Evolutionary conservation across 208 protist genomes (phyloP).

Genomic region (Acanthamoeba polyphaga): DNA sequence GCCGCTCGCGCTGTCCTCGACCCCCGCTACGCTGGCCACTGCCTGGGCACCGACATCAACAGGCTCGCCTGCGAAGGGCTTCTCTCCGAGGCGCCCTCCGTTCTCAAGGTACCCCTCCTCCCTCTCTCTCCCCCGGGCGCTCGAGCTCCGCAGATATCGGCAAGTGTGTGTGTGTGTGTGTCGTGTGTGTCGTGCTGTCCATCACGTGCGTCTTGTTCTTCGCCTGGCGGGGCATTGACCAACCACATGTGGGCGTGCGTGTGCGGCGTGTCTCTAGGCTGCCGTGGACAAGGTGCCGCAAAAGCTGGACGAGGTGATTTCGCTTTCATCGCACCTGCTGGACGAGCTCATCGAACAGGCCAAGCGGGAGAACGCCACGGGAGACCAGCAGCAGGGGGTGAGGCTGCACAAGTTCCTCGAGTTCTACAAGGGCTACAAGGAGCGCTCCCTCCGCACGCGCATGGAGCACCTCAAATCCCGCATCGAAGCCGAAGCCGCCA

Average conservation of each 20-base stretch:
- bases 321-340: conserved; percentile 31
- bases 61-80: conserved; percentile 51
- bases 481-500: conserved; percentile 34
- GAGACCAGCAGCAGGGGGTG: neutral
- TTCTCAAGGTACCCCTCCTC: neutral
- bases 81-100: conserved; percentile 21
- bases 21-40: conserved; percentile 24
- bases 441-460: conserved; percentile 15
- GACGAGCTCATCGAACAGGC: conserved; percentile 35
- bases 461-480: conserved; percentile 22
- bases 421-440: conserved; percentile 53
- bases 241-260: neutral
- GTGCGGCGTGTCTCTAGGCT: neutral
- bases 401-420: conserved; percentile 57
- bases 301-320: conserved; percentile 57
- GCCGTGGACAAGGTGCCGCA: conserved; percentile 40
- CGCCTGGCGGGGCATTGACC: too few species aligned
- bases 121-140: neutral
- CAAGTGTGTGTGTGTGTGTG: too few species aligned
- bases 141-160: too few species aligned
- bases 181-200: too few species aligned
- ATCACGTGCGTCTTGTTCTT: too few species aligned
- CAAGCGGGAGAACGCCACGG: conserved; percentile 10
- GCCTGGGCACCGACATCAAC: conserved; percentile 60
- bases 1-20: conserved; percentile 14